Percentiles rank a stretch among this genome's conserved stretches.
Conservation (phyloP, 140 eudicot species). For the Ambrosia hybrid region DNA sequence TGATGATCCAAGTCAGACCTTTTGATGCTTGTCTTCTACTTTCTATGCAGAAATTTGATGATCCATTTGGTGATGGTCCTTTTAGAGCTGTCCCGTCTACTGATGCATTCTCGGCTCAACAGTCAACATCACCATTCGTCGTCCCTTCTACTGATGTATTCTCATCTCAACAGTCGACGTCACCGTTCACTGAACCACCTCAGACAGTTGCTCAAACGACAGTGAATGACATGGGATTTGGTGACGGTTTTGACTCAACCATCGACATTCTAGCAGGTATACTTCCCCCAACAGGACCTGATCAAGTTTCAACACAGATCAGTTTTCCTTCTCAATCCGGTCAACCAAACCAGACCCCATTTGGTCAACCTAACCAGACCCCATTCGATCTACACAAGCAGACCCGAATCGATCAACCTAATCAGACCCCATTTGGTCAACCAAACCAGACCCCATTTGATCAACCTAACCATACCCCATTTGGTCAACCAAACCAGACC, state of each 20-base stretch:
- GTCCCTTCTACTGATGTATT: slow-evolving; percentile 50
- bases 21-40: slow-evolving; percentile 14
- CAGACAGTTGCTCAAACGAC: slow-evolving; percentile 29
- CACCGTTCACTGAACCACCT: slow-evolving; percentile 46
- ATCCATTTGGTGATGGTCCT: slow-evolving; percentile 97
- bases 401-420: slow-evolving; percentile 4
- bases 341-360: slow-evolving; percentile 17
- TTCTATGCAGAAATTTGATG: slow-evolving; percentile 75
- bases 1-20: no score
- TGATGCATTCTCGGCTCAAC: slow-evolving; percentile 44
- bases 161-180: slow-evolving; percentile 14
- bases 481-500: background rate
- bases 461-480: background rate
- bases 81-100: slow-evolving; percentile 72
- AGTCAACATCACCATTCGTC: slow-evolving; percentile 33
- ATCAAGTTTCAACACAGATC: slow-evolving; percentile 15
- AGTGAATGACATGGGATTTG: slow-evolving; percentile 34
- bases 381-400: no score
- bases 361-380: no score
- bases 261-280: slow-evolving; percentile 89
- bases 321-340: slow-evolving; percentile 25
- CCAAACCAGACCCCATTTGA: background rate
- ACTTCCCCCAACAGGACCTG: slow-evolving; percentile 77
- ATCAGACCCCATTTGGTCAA: slow-evolving; percentile 18
- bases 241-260: slow-evolving; percentile 38